phyloP scores from a whole-genome alignment of 208 protist genomes.

The Acanthamoeba sp. region DNA sequence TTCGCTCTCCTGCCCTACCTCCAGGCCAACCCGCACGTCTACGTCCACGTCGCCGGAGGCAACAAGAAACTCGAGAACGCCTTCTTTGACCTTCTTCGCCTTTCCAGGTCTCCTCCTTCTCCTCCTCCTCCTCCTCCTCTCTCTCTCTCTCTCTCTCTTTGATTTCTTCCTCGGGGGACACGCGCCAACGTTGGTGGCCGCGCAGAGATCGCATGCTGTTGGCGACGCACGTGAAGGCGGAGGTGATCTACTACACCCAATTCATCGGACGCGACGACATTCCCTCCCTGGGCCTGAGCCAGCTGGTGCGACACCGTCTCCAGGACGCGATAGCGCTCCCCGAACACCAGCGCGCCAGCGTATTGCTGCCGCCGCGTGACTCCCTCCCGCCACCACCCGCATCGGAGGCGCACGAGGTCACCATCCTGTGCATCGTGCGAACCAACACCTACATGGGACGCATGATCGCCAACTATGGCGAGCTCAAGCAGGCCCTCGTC shows the following conservation, averaged over 20 bases:
- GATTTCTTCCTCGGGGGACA: too few relatives aligned
- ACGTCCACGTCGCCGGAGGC: not conserved
- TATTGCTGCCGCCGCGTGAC: not conserved
- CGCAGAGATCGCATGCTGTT: not conserved
- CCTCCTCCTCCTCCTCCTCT: not conserved
- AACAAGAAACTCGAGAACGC: not conserved
- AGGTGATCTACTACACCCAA: conserved; percentile 48
- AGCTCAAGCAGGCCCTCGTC: not conserved
- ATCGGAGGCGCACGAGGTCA: not conserved
- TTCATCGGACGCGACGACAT: not conserved
- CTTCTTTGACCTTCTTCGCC: not conserved
- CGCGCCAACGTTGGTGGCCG: too few relatives aligned
- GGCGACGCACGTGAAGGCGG: not conserved
- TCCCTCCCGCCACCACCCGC: not conserved
- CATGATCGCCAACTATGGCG: not conserved
- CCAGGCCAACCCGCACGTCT: not conserved
- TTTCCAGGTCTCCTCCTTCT: not conserved
- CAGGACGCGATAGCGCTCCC: not conserved
- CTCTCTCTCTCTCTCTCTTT: too few relatives aligned
- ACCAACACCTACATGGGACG: not conserved
- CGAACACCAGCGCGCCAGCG: not conserved
- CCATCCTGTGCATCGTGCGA: not conserved
- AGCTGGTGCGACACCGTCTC: not conserved
- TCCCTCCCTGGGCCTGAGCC: not conserved
- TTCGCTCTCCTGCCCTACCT: not conserved